Conservation (phyloP, 257 asterid genomes). For the Petrea volubilis region DNA sequence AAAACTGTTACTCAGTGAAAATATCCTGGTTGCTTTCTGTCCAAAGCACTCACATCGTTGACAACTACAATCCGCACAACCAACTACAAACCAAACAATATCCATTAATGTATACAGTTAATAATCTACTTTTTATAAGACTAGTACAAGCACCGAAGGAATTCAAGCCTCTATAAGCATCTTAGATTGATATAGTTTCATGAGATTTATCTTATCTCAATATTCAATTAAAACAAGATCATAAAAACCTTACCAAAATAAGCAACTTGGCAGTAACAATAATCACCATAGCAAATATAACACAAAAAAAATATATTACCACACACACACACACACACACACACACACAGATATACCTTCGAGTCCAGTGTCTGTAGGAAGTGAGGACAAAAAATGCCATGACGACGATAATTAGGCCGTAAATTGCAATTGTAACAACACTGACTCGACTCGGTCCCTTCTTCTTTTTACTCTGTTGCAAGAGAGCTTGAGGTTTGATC, state of each 20-base stretch:
- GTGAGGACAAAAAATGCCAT: slow-evolving; percentile 43
- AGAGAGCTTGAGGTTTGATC: slow-evolving; percentile 64
- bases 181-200: slow-evolving; percentile 6
- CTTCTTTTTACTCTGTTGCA: slow-evolving; percentile 64
- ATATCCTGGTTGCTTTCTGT: background rate
- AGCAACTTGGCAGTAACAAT: background rate
- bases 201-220: background rate
- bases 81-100: background rate
- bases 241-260: background rate
- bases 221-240: slow-evolving; percentile 1
- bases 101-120: background rate
- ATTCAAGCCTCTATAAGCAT: slow-evolving; percentile 5
- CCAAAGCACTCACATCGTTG: slow-evolving; percentile 7
- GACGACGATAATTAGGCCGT: slow-evolving; percentile 37
- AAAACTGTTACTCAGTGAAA: slow-evolving; percentile 4
- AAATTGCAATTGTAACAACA: slow-evolving; percentile 40
- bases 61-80: background rate
- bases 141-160: slow-evolving; percentile 7
- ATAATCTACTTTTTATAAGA: background rate
- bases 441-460: slow-evolving; percentile 53
- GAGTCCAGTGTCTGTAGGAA: slow-evolving; percentile 50
- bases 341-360: slow-evolving; percentile 32
- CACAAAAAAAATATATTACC: background rate
- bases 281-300: background rate
- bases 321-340: background rate